phyloP scores from a whole-genome alignment of 345 rosid species.

The Moricandia arvensis region DNA sequence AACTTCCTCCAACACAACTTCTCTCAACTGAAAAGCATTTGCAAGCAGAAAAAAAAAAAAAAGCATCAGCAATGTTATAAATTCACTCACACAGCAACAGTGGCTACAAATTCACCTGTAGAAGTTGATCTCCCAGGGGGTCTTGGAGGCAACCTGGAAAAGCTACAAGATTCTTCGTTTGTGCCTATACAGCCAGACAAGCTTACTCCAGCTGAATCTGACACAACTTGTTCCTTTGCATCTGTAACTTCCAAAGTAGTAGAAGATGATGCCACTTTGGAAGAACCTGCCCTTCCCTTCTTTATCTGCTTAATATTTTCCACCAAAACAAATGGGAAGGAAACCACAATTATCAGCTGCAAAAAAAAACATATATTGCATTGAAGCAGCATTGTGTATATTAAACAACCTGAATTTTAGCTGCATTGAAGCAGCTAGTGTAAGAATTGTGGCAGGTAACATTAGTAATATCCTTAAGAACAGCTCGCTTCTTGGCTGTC shows the following conservation, averaged over 20 bases:
- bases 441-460: constrained; percentile 46
- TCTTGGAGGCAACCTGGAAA: constrained; percentile 27
- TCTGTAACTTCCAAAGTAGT: constrained; percentile 30
- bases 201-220: constrained; percentile 11
- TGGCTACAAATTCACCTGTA: not conserved
- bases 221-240: constrained; percentile 14
- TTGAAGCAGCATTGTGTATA: not conserved
- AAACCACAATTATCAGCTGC: constrained; percentile 9
- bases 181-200: constrained; percentile 19
- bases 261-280: constrained; percentile 48
- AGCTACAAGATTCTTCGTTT: constrained; percentile 19
- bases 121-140: constrained; percentile 18
- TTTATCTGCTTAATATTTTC: constrained; percentile 39
- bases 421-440: constrained; percentile 51
- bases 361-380: constrained; percentile 1
- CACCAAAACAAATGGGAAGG: constrained; percentile 39
- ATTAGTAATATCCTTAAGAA: constrained; percentile 74
- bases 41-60: not conserved
- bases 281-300: constrained; percentile 40
- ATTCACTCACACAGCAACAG: not conserved
- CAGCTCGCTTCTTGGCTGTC: constrained; percentile 57
- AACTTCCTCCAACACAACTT: constrained; percentile 34
- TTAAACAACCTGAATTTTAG: constrained; percentile 49
- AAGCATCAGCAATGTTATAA: constrained; percentile 9
- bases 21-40: constrained; percentile 42